Conservation (phyloP, 345 rosid genomes). For the Xanthoceras sorbifolium region DNA sequence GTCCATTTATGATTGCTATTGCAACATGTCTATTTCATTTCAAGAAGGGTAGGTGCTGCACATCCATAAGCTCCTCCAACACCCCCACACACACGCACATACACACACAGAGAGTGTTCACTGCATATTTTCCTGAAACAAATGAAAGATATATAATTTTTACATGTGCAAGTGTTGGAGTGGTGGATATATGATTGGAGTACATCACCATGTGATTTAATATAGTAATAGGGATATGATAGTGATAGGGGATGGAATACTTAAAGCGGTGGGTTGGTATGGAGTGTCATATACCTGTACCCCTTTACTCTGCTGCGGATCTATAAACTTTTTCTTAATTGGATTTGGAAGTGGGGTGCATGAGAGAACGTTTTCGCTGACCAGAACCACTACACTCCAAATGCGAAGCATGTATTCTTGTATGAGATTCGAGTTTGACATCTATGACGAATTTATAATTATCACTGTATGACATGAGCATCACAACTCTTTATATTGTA, state of each 20-base stretch:
- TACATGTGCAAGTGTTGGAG: neutral
- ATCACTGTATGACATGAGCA: neutral
- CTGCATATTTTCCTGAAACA: neutral
- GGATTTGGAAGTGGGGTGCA: neutral
- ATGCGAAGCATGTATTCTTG: neutral
- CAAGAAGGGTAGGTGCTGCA: neutral
- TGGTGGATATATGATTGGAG: neutral
- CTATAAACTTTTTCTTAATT: neutral
- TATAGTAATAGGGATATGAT: neutral
- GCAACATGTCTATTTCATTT: neutral
- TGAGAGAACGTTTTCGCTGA: neutral
- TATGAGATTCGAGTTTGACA: constrained; percentile 5
- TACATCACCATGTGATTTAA: neutral
- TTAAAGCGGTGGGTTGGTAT: neutral
- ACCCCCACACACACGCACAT: too few species aligned
- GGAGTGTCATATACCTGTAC: neutral
- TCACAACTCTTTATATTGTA: neutral
- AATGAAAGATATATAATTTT: neutral
- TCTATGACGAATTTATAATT: neutral
- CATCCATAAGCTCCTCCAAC: too few species aligned
- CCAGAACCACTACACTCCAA: neutral
- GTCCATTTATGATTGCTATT: neutral
- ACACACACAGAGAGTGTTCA: too few species aligned
- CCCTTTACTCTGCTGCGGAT: neutral
- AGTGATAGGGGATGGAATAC: neutral